Evolutionary conservation across 1,284 basidiomycete species (phyloP).

Genomic region (Peniophora sp.): DNA sequence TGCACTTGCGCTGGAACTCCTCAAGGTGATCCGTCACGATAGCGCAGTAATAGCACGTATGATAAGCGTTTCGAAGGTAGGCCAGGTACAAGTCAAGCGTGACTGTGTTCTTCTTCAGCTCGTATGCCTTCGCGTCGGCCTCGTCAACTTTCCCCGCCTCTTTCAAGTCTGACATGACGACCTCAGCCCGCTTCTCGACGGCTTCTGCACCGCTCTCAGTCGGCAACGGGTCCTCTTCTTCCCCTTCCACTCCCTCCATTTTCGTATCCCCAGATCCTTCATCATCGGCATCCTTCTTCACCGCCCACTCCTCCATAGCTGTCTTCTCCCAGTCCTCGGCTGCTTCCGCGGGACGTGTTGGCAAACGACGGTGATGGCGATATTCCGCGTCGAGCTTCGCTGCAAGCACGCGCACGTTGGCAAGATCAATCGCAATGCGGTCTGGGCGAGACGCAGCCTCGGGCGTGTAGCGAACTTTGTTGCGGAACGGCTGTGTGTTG

Average conservation of each 20-base stretch:
- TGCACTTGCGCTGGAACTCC: constrained; percentile 89
- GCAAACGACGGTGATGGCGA: constrained; percentile 39
- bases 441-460: constrained; percentile 74
- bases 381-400: constrained; percentile 67
- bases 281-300: constrained; percentile 33
- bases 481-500: constrained; percentile 72
- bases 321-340: constrained; percentile 5
- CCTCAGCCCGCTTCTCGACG: constrained; percentile 69
- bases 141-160: constrained; percentile 52
- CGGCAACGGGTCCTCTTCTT: constrained; percentile 39
- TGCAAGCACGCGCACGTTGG: constrained; percentile 64
- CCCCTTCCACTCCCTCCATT: constrained; percentile 34
- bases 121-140: constrained; percentile 55
- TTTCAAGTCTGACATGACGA: constrained; percentile 57
- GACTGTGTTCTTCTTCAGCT: constrained; percentile 63
- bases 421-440: constrained; percentile 72
- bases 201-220: constrained; percentile 57
- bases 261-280: constrained; percentile 33
- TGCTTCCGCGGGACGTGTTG: constrained; percentile 21
- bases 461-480: constrained; percentile 72
- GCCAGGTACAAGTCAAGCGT: constrained; percentile 81
- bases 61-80: constrained; percentile 77
- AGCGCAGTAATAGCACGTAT: constrained; percentile 95
- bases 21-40: constrained; percentile 87
- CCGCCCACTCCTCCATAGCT: constrained; percentile 16